phyloP scores from a whole-genome alignment of 495 filamentous ascomycete species.

The Aspergillus indologenus region DNA sequence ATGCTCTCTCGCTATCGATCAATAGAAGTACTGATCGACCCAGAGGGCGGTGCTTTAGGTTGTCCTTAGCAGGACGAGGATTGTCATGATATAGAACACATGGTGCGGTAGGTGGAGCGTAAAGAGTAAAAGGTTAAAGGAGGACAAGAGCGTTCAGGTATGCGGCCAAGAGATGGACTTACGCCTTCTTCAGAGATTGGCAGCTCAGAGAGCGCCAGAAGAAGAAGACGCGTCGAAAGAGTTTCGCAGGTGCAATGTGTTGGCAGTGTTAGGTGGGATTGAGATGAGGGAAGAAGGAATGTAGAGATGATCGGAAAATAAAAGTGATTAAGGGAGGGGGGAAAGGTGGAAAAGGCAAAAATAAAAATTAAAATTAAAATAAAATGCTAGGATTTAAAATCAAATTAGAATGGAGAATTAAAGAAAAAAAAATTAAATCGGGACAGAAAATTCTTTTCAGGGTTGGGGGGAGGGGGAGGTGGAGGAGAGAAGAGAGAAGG shows the following conservation, averaged over 20 bases:
- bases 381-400: constrained; percentile 3
- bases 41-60: constrained; percentile 24
- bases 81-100: constrained; percentile 48
- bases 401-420: constrained; percentile 10
- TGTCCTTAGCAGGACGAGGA: constrained; percentile 39
- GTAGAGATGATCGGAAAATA: constrained; percentile 24
- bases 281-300: constrained; percentile 25
- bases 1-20: constrained; percentile 36
- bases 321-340: constrained; percentile 25
- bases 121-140: constrained; percentile 17
- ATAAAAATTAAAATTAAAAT: constrained; percentile 17
- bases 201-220: constrained; percentile 35
- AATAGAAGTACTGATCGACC: constrained; percentile 32
- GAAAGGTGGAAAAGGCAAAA: constrained; percentile 17
- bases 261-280: constrained; percentile 25
- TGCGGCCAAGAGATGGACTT: constrained; percentile 28
- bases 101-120: constrained; percentile 23
- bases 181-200: constrained; percentile 33
- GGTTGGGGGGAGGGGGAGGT: neutral
- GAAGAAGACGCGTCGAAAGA: constrained; percentile 32
- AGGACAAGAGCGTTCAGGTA: constrained; percentile 29
- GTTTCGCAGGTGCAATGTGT: constrained; percentile 22
- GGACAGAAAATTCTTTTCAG: neutral
- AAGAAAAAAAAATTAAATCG: constrained; percentile 5
- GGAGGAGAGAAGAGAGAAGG: no score